phyloP scores from a whole-genome alignment of 2,329 filamentous ascomycete genomes.

The Alternaria tenuissima region DNA sequence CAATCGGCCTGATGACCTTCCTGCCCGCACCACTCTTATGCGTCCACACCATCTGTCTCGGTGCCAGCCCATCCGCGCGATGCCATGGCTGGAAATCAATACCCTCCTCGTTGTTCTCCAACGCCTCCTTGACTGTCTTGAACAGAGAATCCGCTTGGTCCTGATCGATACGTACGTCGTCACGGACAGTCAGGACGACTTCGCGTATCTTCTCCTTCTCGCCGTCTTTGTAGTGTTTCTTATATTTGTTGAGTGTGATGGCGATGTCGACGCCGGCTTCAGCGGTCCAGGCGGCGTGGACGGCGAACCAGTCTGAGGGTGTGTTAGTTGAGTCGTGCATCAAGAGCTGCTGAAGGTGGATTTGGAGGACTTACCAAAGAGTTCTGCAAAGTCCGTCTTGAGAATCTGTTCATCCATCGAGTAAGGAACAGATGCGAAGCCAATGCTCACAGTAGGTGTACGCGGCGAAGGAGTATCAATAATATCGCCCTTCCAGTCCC shows the following conservation, averaged over 20 bases:
- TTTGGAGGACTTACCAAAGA: slow-evolving; percentile 43
- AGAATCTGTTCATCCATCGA: slow-evolving; percentile 57
- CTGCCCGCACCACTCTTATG: slow-evolving; percentile 53
- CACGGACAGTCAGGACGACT: slow-evolving; percentile 56
- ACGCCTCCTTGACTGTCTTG: slow-evolving; percentile 50
- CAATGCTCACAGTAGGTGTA: slow-evolving; percentile 57
- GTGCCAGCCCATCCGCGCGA: slow-evolving; percentile 51
- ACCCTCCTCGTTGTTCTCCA: slow-evolving; percentile 50
- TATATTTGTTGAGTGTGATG: slow-evolving; percentile 58
- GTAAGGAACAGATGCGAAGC: slow-evolving; percentile 58
- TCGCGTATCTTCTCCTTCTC: slow-evolving; percentile 59
- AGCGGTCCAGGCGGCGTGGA: slow-evolving; percentile 60
- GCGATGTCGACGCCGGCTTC: slow-evolving; percentile 56
- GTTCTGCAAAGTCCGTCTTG: slow-evolving; percentile 57
- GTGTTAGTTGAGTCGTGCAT: slow-evolving; percentile 2
- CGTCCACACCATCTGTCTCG: slow-evolving; percentile 59
- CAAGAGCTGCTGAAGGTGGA: background rate
- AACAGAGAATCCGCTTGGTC: slow-evolving; percentile 56
- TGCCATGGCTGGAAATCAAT: slow-evolving; percentile 57
- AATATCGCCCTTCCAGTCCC: slow-evolving; percentile 60
- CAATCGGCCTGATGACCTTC: slow-evolving; percentile 57
- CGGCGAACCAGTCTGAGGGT: slow-evolving; percentile 54
- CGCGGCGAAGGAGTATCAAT: slow-evolving; percentile 58
- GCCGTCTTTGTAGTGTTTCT: slow-evolving; percentile 48
- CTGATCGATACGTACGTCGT: slow-evolving; percentile 56